Evolutionary conservation across 2,329 filamentous ascomycete species (phyloP).

Genomic region (Xylaria sp.): DNA sequence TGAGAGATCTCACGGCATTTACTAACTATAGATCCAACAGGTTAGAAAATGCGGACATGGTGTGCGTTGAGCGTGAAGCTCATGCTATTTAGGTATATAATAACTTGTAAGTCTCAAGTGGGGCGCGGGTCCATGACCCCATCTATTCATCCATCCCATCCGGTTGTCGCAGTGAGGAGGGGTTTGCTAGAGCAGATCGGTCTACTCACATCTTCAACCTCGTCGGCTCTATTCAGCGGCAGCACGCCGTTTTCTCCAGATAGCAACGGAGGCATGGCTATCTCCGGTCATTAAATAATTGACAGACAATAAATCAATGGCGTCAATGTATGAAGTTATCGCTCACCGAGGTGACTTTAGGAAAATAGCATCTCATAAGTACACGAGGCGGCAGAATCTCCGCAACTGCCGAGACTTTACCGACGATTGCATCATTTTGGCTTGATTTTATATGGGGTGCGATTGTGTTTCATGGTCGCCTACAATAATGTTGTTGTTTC

Average conservation of each 20-base stretch:
- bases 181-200: constrained; percentile 2
- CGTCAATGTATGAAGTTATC: not conserved
- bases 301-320: not conserved
- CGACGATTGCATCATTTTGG: constrained; percentile 36
- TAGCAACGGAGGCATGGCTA: constrained; percentile 14
- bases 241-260: constrained; percentile 27
- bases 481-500: not conserved
- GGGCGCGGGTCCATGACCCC: constrained; percentile 15
- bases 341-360: not conserved
- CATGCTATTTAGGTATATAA: not conserved
- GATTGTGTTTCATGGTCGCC: not conserved
- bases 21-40: constrained; percentile 65
- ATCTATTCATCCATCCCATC: not conserved
- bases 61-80: not conserved
- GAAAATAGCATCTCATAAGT: constrained; percentile 6
- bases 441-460: constrained; percentile 1
- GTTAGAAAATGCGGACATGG: constrained; percentile 9
- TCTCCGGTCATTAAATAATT: not conserved
- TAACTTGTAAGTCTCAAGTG: constrained; percentile 3
- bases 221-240: constrained; percentile 53
- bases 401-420: constrained; percentile 34
- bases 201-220: constrained; percentile 58
- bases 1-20: constrained; percentile 71
- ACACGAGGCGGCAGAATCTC: constrained; percentile 14
- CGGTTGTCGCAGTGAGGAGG: not conserved